Percentiles rank a stretch among this genome's conserved stretches.
Evolutionary conservation across 2,329 filamentous ascomycete genomes (phyloP).

Genomic region (Sphaceloma murrayae): DNA sequence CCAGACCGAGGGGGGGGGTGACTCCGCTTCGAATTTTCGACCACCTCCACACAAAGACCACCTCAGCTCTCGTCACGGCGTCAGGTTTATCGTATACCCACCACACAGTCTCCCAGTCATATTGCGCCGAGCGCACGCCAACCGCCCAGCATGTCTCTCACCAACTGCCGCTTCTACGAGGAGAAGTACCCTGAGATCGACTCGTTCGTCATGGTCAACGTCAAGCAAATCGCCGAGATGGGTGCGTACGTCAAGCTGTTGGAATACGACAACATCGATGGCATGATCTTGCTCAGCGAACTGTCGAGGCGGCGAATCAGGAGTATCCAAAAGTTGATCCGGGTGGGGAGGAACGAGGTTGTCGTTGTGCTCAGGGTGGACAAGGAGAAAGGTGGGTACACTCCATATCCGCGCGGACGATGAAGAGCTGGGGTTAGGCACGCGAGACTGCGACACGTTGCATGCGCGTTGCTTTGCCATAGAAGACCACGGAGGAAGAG

Average conservation of each 20-base stretch:
- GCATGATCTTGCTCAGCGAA: slow-evolving; percentile 98
- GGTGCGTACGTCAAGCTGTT: slow-evolving; percentile 98
- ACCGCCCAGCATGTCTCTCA: slow-evolving; percentile 42
- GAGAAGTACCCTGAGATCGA: slow-evolving; percentile 98
- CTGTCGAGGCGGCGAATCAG: slow-evolving; percentile 95
- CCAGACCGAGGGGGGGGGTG: background rate
- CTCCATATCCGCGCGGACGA: background rate
- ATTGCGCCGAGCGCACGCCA: too few species aligned
- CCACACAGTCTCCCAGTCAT: background rate
- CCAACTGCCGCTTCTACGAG: slow-evolving; percentile 95
- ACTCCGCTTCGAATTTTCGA: slow-evolving; percentile 1
- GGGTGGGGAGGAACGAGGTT: slow-evolving; percentile 95
- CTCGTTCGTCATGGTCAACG: slow-evolving; percentile 99
- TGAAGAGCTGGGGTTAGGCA: background rate
- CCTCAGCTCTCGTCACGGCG: too few species aligned
- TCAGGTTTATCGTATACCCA: too few species aligned
- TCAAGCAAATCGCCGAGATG: slow-evolving; percentile 99
- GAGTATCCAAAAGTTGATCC: slow-evolving; percentile 97
- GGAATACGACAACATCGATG: slow-evolving; percentile 99
- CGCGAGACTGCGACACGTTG: background rate
- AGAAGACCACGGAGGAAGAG: background rate
- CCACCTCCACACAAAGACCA: slow-evolving; percentile 6
- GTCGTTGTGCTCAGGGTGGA: slow-evolving; percentile 97
- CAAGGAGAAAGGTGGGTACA: slow-evolving; percentile 77
- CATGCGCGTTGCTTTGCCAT: too few species aligned